phyloP scores from a whole-genome alignment of 2,329 filamentous ascomycete genomes.

The Stachybotrys chartarum region DNA sequence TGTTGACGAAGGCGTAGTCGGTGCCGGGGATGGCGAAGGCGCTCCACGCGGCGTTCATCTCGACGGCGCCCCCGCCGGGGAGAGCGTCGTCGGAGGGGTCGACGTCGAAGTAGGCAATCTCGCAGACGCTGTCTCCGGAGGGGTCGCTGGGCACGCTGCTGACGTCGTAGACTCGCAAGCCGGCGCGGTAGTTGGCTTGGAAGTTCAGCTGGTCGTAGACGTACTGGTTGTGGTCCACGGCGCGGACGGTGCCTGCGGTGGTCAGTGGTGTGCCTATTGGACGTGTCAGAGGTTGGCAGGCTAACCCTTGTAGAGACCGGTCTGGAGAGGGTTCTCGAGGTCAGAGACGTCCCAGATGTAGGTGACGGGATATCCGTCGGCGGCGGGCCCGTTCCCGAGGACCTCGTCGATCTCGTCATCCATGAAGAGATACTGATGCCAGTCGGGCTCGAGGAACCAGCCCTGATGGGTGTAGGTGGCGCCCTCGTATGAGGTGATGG shows the following conservation, averaged over 20 bases:
- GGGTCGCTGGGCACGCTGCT: conserved; percentile 21
- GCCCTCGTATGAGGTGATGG: conserved; percentile 44
- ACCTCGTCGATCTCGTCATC: conserved; percentile 45
- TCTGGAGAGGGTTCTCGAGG: conserved; percentile 31
- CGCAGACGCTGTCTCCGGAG: conserved; percentile 30
- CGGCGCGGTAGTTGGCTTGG: conserved; percentile 37
- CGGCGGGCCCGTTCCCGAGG: conserved; percentile 27
- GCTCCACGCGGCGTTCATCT: conserved; percentile 12
- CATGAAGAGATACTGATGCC: conserved; percentile 31
- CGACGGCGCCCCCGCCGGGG: conserved; percentile 10
- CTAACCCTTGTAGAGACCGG: conserved; percentile 27
- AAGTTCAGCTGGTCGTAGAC: conserved; percentile 32
- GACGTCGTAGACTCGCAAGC: conserved; percentile 28
- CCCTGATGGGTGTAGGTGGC: conserved; percentile 48
- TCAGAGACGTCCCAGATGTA: conserved; percentile 39
- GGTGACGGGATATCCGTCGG: conserved; percentile 33
- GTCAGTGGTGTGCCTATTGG: background rate
- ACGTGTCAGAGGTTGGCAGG: background rate
- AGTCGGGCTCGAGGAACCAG: conserved; percentile 36
- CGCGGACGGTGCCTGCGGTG: background rate
- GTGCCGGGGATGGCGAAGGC: conserved; percentile 12
- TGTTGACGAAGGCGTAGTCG: conserved; percentile 13
- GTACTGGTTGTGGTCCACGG: conserved; percentile 28
- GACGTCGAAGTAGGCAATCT: conserved; percentile 11
- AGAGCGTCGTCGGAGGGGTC: conserved; percentile 6